phyloP scores from a whole-genome alignment of 2,329 filamentous ascomycete species.

The Alternaria conjuncta region DNA sequence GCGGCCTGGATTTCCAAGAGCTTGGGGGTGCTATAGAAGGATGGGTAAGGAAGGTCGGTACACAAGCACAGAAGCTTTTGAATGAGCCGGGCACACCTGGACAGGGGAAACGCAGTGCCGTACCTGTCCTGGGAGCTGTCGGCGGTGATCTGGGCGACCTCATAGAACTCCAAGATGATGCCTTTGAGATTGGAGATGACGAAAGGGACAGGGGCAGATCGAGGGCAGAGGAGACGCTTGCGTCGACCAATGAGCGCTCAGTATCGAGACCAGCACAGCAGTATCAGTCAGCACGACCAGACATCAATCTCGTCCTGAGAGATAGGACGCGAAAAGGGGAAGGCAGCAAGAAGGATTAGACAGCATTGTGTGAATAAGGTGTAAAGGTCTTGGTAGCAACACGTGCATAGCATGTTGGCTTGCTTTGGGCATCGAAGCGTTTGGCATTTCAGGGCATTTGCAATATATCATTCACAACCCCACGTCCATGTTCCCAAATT shows the following conservation, averaged over 20 bases:
- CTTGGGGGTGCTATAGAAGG: slow-evolving; percentile 87
- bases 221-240: slow-evolving; percentile 18
- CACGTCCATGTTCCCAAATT: neutral
- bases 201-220: slow-evolving; percentile 38
- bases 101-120: slow-evolving; percentile 37
- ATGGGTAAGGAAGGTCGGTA: slow-evolving; percentile 85
- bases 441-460: slow-evolving; percentile 13
- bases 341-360: slow-evolving; percentile 39
- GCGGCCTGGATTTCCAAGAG: slow-evolving; percentile 69
- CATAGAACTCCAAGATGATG: slow-evolving; percentile 72
- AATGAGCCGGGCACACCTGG: slow-evolving; percentile 41
- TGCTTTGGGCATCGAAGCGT: slow-evolving; percentile 15
- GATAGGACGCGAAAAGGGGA: slow-evolving; percentile 35
- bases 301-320: slow-evolving; percentile 39
- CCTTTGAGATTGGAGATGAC: slow-evolving; percentile 52
- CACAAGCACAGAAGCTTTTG: slow-evolving; percentile 58
- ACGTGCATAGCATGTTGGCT: slow-evolving; percentile 6
- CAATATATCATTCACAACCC: slow-evolving; percentile 4
- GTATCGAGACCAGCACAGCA: slow-evolving; percentile 22
- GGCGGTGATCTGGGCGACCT: slow-evolving; percentile 65
- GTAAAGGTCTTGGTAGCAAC: slow-evolving; percentile 12
- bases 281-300: slow-evolving; percentile 40
- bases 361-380: slow-evolving; percentile 3
- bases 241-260: slow-evolving; percentile 24
- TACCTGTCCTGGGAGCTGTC: slow-evolving; percentile 48